Conservation (phyloP, 306 rosid species). For the Cicer chorassanicum region DNA sequence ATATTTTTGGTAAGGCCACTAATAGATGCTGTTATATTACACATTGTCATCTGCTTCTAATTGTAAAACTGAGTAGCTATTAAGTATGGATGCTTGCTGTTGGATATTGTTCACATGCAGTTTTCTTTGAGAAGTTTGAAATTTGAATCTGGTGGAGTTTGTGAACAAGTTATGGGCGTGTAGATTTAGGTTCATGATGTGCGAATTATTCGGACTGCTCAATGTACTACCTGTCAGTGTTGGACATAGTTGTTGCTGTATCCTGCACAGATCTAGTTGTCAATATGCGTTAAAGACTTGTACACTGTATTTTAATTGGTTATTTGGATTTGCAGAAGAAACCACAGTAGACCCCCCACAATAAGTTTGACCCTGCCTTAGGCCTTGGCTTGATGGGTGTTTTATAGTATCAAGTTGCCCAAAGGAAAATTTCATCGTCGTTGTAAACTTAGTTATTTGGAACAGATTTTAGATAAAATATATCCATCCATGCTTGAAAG, state of each 20-base stretch:
- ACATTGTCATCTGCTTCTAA: constrained; percentile 9
- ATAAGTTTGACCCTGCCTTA: neutral
- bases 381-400: neutral
- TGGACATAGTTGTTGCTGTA: neutral
- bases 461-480: neutral
- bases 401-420: constrained; percentile 1
- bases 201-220: neutral
- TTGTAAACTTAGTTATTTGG: neutral
- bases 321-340: constrained; percentile 6
- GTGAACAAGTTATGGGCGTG: neutral
- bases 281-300: neutral
- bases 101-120: neutral
- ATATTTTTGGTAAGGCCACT: constrained; percentile 13
- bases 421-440: constrained; percentile 18
- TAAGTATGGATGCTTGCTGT: neutral
- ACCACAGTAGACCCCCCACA: neutral
- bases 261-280: constrained; percentile 17
- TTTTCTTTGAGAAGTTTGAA: neutral
- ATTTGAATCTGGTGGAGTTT: constrained; percentile 13
- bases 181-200: constrained; percentile 5
- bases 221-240: constrained; percentile 8
- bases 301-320: neutral
- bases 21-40: neutral
- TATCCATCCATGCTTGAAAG: neutral
- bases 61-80: constrained; percentile 11